Evolutionary conservation across 441 rosid genomes (phyloP), one percentile per base, ranked within the genome.

Genomic region (Populus trichocarpa): DNA sequence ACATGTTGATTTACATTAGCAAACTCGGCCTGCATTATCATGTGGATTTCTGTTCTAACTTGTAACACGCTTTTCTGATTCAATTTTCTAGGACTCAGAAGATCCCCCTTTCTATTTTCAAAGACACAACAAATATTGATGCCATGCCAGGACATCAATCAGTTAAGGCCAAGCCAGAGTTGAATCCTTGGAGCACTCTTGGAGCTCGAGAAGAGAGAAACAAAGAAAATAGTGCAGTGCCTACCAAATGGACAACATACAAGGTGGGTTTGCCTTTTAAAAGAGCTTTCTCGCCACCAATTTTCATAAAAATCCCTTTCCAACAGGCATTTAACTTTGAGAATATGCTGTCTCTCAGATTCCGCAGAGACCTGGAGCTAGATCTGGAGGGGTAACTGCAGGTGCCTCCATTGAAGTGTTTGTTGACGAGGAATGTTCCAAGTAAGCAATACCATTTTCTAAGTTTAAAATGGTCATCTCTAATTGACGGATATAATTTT

Each of bases 131-230:
- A 66, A 85, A 74, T 71, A 23, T 80, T 3, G 88, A 86, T 76
- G 71, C 63, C 70, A 77, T 77, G 82, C 50, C 72, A 8, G 84
- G 78, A 77, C 84, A 79, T 82, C 87, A 80, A 68, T 38, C 85
- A 28, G 87, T 81, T 9, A 85, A 85, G 80, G 63, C 89, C 71
- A 93, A 81, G 79, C 75, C 79, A 79, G 90, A 82, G 80, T 77
- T 61, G 74, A 87, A 84, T 81, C 78, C 87, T 7, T 96, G 99
- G 99, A 82, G 73, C 46, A 86, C 73, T 79, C 92, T 96, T 65
- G 98, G 97, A 70, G 78, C 83, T 74, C 86, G 86, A 77, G 89
- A 89, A 72, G 94, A 96, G 83, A 93, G 99, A 81, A 96, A 96
- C 89, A 96, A 96, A 86, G 98, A 96, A 85, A 96, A 96, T 74